Evolutionary conservation across 768 basidiomycete genomes (phyloP).

Genomic region (Fomitopsis serialis): DNA sequence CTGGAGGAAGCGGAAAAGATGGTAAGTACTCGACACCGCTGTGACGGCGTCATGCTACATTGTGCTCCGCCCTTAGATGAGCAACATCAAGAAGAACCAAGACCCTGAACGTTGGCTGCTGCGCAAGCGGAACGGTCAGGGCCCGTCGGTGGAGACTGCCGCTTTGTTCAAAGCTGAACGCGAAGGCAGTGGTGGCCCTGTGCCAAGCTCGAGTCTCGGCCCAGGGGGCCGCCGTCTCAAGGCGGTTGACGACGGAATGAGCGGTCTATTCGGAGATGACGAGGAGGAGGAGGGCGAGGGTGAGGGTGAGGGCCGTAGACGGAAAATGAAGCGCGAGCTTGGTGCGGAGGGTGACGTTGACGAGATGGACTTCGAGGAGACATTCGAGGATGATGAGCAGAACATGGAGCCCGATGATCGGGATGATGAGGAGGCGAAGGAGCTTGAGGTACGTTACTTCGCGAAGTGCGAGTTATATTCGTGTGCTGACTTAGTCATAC

Average conservation of each 20-base stretch:
- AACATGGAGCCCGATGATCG: conserved; percentile 59
- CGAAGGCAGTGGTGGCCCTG: conserved; percentile 27
- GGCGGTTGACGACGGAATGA: conserved; percentile 62
- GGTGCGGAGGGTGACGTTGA: conserved; percentile 80
- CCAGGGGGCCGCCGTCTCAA: conserved; percentile 65
- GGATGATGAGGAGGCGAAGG: conserved; percentile 82
- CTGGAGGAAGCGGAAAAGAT: conserved; percentile 63
- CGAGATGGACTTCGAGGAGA: conserved; percentile 78
- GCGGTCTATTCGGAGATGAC: conserved; percentile 59
- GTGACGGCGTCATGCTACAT: background rate
- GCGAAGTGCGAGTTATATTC: background rate
- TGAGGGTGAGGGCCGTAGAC: conserved; percentile 32
- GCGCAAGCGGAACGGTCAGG: conserved; percentile 53
- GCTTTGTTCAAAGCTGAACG: conserved; percentile 68
- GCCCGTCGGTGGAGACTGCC: conserved; percentile 54
- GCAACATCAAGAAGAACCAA: conserved; percentile 63
- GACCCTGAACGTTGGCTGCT: conserved; percentile 70
- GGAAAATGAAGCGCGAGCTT: conserved; percentile 49
- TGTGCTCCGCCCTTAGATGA: conserved; percentile 27
- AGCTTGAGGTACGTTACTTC: conserved; percentile 54
- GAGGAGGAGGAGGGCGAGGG: conserved; percentile 63
- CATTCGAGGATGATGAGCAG: conserved; percentile 86
- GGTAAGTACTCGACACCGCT: conserved; percentile 35
- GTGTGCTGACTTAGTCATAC: background rate
- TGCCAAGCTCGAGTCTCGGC: conserved; percentile 50